phyloP scores from a whole-genome alignment of 768 basidiomycete genomes.

The Kwoniella botswanensis region DNA sequence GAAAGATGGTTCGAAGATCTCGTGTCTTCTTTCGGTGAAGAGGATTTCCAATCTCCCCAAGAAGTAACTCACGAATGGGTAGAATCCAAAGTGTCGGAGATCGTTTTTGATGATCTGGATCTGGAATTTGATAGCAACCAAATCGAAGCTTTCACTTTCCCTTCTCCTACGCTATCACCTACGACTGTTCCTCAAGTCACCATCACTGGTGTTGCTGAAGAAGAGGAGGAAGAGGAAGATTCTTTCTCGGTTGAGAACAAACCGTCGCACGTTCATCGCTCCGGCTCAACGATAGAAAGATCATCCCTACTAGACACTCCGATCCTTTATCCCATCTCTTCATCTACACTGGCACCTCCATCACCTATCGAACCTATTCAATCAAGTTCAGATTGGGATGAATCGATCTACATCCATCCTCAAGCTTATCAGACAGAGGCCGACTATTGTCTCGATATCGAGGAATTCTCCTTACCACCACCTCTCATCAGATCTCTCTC shows the following conservation, averaged over 20 bases:
- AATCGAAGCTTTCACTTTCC: constrained; percentile 39
- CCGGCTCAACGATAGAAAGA: not conserved
- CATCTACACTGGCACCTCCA: not conserved
- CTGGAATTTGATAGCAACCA: constrained; percentile 28
- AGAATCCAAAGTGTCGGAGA: constrained; percentile 32
- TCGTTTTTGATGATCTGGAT: constrained; percentile 26
- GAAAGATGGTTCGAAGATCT: constrained; percentile 51
- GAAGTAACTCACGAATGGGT: constrained; percentile 39
- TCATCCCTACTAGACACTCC: not conserved
- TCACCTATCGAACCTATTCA: constrained; percentile 7
- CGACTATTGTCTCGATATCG: constrained; percentile 24
- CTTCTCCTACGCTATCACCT: constrained; percentile 19
- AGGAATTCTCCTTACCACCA: constrained; percentile 38
- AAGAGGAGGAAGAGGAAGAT: constrained; percentile 4
- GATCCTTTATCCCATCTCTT: not conserved
- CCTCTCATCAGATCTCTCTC: constrained; percentile 41
- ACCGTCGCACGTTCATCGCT: constrained; percentile 9
- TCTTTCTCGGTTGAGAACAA: not conserved
- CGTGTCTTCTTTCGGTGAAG: constrained; percentile 41
- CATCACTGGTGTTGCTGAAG: constrained; percentile 26
- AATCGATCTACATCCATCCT: constrained; percentile 12
- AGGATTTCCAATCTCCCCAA: constrained; percentile 7
- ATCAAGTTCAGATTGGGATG: constrained; percentile 8
- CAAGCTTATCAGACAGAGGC: constrained; percentile 11
- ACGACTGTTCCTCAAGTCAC: constrained; percentile 1